Conservation (phyloP, 352 stramenopile species). For the Phytophthora foliorum region DNA sequence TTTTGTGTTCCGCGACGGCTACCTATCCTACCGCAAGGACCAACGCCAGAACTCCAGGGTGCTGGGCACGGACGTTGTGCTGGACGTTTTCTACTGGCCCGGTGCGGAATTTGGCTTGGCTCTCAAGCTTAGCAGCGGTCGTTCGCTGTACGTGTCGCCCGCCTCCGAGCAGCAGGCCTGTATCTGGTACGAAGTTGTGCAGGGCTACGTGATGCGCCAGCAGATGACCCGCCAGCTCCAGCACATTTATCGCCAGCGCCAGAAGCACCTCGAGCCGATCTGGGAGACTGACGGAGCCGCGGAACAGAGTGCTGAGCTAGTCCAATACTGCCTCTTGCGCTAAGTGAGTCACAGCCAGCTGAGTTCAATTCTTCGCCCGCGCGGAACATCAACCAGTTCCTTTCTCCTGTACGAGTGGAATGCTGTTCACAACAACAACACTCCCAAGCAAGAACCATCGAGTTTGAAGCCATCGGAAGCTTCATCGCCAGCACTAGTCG, state of each 20-base stretch:
- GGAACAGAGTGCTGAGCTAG: conserved; percentile 28
- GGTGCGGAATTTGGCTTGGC: conserved; percentile 62
- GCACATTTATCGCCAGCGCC: conserved; percentile 48
- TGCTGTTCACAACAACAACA: conserved; percentile 17
- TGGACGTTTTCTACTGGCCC: conserved; percentile 61
- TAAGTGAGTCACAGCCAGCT: conserved; percentile 14
- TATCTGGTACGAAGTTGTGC: conserved; percentile 72
- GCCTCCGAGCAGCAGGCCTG: conserved; percentile 64
- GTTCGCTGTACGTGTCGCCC: conserved; percentile 57
- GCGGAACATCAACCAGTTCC: no score
- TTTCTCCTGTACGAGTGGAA: conserved; percentile 18
- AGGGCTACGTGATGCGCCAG: conserved; percentile 52
- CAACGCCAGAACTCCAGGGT: conserved; percentile 58
- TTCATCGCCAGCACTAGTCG: conserved; percentile 17
- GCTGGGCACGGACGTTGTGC: conserved; percentile 55
- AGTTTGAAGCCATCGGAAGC: conserved; percentile 45
- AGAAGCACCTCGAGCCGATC: conserved; percentile 54
- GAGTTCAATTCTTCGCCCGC: conserved; percentile 3
- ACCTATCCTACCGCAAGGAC: conserved; percentile 72
- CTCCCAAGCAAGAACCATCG: conserved; percentile 14
- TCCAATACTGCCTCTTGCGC: conserved; percentile 29
- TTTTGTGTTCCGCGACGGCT: conserved; percentile 81
- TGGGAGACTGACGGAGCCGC: conserved; percentile 47
- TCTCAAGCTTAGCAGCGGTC: conserved; percentile 59
- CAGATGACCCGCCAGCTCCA: conserved; percentile 50